Evolutionary conservation across 139 green algal genomes (phyloP).

Genomic region (Deuterostichococcus epilithicus): DNA sequence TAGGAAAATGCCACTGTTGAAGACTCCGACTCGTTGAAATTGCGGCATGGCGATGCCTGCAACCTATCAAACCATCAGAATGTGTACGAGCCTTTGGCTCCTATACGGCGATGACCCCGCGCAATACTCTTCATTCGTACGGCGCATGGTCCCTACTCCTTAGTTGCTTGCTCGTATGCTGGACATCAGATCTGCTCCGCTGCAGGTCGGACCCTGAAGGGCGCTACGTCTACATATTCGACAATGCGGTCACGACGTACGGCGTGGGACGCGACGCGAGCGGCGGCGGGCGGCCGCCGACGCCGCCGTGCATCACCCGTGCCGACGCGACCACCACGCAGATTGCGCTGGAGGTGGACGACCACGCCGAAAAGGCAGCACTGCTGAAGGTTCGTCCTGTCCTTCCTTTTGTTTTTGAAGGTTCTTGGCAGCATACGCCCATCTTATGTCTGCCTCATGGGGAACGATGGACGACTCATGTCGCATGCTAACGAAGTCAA

Average conservation of each 20-base stretch:
- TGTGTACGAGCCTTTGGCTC: no score
- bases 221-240: constrained; percentile 71
- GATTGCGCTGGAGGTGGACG: constrained; percentile 67
- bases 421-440: not conserved
- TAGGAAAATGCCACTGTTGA: not conserved
- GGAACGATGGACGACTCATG: no score
- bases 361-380: constrained; percentile 40
- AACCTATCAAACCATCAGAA: not conserved
- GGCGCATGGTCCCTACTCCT: no score
- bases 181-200: no score
- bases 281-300: constrained; percentile 39
- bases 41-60: not conserved
- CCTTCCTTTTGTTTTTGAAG: no score
- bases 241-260: constrained; percentile 64
- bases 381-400: not conserved
- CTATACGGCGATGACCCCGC: no score
- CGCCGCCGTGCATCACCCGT: constrained; percentile 75
- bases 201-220: constrained; percentile 47
- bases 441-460: not conserved
- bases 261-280: constrained; percentile 17
- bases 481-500: no score
- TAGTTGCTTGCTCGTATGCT: no score
- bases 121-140: no score
- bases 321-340: constrained; percentile 22
- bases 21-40: not conserved